Evolutionary conservation across 2,329 filamentous ascomycete genomes (phyloP).

Genomic region (Seiridium unicorne): DNA sequence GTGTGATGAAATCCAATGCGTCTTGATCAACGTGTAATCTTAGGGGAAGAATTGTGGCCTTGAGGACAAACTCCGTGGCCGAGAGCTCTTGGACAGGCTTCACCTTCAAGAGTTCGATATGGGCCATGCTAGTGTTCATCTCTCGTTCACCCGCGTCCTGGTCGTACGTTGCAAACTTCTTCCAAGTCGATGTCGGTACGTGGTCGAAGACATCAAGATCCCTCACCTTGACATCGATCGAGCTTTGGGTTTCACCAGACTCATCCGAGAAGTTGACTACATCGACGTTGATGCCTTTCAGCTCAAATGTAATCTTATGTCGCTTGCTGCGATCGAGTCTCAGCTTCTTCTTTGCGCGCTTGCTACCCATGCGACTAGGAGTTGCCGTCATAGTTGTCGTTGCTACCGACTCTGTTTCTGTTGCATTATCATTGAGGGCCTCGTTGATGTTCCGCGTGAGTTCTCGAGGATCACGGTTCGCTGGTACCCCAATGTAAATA

Average conservation of each 20-base stretch:
- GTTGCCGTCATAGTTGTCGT: constrained; percentile 68
- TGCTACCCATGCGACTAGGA: constrained; percentile 42
- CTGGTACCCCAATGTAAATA: constrained; percentile 91
- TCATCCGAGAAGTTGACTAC: constrained; percentile 75
- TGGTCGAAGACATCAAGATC: constrained; percentile 93
- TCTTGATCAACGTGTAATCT: constrained; percentile 96
- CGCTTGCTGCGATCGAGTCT: constrained; percentile 80
- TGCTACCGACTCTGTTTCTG: constrained; percentile 86
- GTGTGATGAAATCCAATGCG: constrained; percentile 91
- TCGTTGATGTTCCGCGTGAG: constrained; percentile 83
- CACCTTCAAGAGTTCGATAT: constrained; percentile 84
- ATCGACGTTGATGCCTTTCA: constrained; percentile 81
- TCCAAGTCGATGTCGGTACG: constrained; percentile 94
- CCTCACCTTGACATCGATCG: constrained; percentile 77
- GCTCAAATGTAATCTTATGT: constrained; percentile 94
- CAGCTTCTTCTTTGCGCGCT: constrained; percentile 56
- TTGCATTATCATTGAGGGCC: constrained; percentile 79
- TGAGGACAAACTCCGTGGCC: constrained; percentile 85
- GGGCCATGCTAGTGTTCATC: constrained; percentile 83
- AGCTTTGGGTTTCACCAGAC: constrained; percentile 80
- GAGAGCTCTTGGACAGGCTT: constrained; percentile 80
- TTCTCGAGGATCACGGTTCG: constrained; percentile 80
- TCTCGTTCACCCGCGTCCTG: constrained; percentile 84
- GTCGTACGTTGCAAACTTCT: constrained; percentile 94
- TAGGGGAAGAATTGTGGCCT: constrained; percentile 75